A percentile compares a stretch with the other conserved stretches of the same genome.
These are phyloP conservation scores for Rhizoclosmatium hyalinum DNA, from an alignment of 371 early-diverging fungal species.

Conservation along the genomic window DNA sequence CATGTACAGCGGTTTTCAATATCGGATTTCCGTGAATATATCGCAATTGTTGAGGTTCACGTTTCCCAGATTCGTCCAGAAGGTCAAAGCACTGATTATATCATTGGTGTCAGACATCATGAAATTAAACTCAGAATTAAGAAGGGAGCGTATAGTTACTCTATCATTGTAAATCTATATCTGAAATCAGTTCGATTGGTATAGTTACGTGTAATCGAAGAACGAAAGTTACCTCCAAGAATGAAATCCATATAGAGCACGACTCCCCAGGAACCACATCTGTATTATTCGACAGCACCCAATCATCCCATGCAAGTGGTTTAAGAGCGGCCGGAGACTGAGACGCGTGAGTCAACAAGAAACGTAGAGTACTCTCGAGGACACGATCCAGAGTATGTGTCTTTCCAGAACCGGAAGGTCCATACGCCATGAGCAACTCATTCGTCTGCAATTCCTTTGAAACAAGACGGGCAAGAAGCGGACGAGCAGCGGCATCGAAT, in stretches of 20 bases:
- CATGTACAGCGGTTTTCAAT: conserved; percentile 14
- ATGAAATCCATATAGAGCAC: conserved; percentile 11
- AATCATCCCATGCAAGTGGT: background rate
- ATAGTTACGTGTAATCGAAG: background rate
- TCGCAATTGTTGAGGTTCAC: background rate
- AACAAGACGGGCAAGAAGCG: conserved; percentile 24
- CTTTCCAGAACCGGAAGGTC: conserved; percentile 38
- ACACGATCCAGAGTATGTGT: conserved; percentile 28
- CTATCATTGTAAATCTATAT: conserved; percentile 16
- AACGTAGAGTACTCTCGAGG: conserved; percentile 11
- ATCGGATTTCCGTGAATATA: conserved; percentile 19
- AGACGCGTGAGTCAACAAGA: background rate
- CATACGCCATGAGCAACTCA: conserved; percentile 38
- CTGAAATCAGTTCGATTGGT: background rate
- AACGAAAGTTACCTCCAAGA: conserved; percentile 6
- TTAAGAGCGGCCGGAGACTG: background rate
- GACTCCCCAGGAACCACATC: background rate
- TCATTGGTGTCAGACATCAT: background rate
- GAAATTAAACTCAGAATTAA: background rate
- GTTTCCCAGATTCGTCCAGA: background rate
- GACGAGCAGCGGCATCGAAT: conserved; percentile 16
- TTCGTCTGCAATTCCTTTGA: background rate
- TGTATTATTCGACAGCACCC: background rate
- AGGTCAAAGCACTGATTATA: conserved; percentile 6
- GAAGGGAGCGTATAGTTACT: background rate